Base-by-base conservation (phyloP, 2,329 filamentous ascomycete species). In the Nemania diffusa region DNA sequence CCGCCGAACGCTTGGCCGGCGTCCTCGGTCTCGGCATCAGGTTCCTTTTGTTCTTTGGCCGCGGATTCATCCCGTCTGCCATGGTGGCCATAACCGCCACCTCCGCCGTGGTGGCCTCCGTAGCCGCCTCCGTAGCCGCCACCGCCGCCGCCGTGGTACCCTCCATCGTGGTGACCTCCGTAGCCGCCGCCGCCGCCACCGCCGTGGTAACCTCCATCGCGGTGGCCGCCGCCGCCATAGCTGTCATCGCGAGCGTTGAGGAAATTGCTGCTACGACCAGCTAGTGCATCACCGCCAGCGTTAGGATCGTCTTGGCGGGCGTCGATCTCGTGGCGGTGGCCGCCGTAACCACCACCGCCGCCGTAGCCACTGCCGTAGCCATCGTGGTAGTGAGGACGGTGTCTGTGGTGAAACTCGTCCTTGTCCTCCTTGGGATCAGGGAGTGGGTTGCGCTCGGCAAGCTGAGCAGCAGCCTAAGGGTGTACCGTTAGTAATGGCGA, bases 401-500 rank as follows among this genome's bases (percentile, higher is more conserved):
- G 17, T 2, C 44, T 26, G 29, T 56, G 44, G 9, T 27, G 44
- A 0, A 1, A 9, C 5, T 53, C 26, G 1, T 34, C 42, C 57
- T 13, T n/a, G 0, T 55, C 52, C 3, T 53, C 29, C 20, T 69
- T 56, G 50, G 51, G n/a, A 42, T 44, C 52, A 15, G 58, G 50
- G 5, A 26, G 37, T 34, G 60, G 42, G 13, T 61, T 55, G 15
- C 55, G 62, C 60, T 59, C 44, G n/a, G 44, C 52, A 24, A 69
- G 24, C 26, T 44, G 15, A 40, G 51, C 56, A 2, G 9, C 55
- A 20, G 58, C 40, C 67, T 71, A 9, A 5, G 20, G 7, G 22
- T 24, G 11, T 7, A 2, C 15, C 7, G 27, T 68, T 59, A 68
- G 66, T 44, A 26, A 51, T 5, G 24, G 3, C 11, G 26, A 9